Conservation (phyloP, 2,329 filamentous ascomycete genomes). For the Fusarium sp. region DNA sequence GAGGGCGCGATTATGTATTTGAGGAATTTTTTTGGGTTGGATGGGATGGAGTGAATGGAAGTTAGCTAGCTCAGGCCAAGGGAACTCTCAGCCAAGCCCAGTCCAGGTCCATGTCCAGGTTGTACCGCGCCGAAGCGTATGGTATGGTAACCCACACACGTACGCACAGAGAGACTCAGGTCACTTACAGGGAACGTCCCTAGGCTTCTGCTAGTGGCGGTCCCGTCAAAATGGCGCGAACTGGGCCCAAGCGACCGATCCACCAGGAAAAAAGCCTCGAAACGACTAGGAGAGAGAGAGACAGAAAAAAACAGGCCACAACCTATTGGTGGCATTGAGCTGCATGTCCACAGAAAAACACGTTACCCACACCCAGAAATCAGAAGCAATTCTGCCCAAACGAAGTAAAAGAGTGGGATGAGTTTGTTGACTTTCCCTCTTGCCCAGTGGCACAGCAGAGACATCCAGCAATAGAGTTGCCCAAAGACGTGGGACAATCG, state of each 20-base stretch:
- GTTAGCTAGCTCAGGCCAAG: conserved; percentile 6
- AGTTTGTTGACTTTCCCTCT: neutral
- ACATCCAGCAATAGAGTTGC: neutral
- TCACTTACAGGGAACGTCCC: conserved; percentile 17
- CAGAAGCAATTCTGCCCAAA: conserved; percentile 5
- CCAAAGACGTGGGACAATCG: conserved; percentile 8
- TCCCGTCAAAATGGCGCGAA: conserved; percentile 28
- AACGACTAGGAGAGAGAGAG: neutral
- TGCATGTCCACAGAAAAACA: conserved; percentile 22
- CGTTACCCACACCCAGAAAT: conserved; percentile 20
- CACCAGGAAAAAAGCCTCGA: conserved; percentile 18
- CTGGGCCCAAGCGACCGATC: conserved; percentile 19
- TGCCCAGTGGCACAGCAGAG: conserved; percentile 13
- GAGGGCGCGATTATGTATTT: conserved; percentile 39
- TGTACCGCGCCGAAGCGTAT: conserved; percentile 34
- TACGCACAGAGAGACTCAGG: conserved; percentile 3
- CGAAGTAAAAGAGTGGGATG: conserved; percentile 11
- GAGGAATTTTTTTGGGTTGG: conserved; percentile 40
- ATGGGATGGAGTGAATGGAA: conserved; percentile 4
- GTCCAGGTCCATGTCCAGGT: neutral
- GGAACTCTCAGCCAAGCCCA: neutral
- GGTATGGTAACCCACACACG: neutral
- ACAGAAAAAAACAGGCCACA: conserved; percentile 28
- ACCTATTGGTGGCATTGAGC: conserved; percentile 7
- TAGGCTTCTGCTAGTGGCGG: neutral